A percentile compares a stretch with the other conserved stretches of the same genome.
Evolutionary conservation across 139 green algal genomes (phyloP).

Genomic region (Asterochloris erici): DNA sequence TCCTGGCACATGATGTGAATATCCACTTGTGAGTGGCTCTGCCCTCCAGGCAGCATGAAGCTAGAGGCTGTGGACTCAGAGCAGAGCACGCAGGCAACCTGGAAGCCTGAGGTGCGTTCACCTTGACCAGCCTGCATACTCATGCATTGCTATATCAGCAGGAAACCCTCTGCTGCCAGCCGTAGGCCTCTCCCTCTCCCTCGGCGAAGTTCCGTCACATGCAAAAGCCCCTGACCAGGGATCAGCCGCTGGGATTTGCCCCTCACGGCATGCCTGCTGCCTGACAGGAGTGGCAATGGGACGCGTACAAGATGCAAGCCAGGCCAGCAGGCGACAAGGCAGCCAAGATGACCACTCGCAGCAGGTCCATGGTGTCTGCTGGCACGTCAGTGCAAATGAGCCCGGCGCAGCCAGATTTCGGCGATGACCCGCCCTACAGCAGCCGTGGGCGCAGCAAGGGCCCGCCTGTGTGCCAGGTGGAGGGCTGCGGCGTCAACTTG

Average conservation of each 20-base stretch:
- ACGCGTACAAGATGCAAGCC: constrained; percentile 11
- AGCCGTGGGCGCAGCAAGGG: not conserved
- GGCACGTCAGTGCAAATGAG: not conserved
- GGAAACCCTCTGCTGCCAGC: no score
- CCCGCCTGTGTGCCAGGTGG: constrained; percentile 40
- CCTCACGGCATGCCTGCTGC: not conserved
- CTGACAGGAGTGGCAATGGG: constrained; percentile 10
- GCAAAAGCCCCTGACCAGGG: not conserved
- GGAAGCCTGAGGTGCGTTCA: no score
- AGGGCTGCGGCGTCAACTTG: constrained; percentile 56
- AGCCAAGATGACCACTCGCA: not conserved
- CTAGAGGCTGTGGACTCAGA: no score
- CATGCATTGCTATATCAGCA: no score
- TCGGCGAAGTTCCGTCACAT: not conserved
- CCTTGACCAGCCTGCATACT: no score
- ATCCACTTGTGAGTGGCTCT: no score
- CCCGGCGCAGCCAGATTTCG: not conserved
- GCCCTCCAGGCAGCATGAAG: no score
- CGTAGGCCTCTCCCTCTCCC: no score
- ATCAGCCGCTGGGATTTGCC: not conserved
- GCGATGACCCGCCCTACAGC: not conserved
- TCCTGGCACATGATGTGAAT: no score
- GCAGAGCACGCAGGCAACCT: no score
- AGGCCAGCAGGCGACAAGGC: not conserved
- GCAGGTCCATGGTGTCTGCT: not conserved